Base-by-base conservation (phyloP, 2,329 filamentous ascomycete genomes). In the Pyrenochaeta sp. region DNA sequence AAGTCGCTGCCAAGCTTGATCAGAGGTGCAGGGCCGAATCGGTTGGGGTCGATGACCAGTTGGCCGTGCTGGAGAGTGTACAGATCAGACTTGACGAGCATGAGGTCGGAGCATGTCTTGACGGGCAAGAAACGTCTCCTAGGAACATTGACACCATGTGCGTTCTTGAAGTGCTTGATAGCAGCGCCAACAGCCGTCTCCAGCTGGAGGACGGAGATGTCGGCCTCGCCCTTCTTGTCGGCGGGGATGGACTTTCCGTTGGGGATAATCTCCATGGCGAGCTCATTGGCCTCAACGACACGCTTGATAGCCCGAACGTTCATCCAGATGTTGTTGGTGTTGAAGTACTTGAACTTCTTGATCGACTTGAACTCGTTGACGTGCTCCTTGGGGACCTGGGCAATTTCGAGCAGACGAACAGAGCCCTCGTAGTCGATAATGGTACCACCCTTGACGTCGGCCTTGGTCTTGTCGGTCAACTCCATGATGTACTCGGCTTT, bases 291-390 rank as follows among this genome's bases (percentile, higher is more conserved):
- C 84, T 97, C 94, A 6, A 99, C 94, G 41, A 99, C 91, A 50
- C 94, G 92, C 88, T 97, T 97, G 78, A 99, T 89, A 61, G 94
- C 94, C 72, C 90, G 87, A 65, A 96, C 83, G 80, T 96, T 96
- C 83, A 99, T 89, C 94, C 94, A 99, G 78, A 99, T 96, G 85
- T 99, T 99, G 89, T 99, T 99, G 77, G 94, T 99, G 86, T 99
- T 99, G 88, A 99, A 99, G 86, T 99, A 99, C 84, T 96, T 96
- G 88, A 99, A 99, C 84, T 99, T 99, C 88, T 99, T 99, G 83
- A 99, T 99, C 35, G 92, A 96, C 87, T 99, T 99, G 90, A 99
- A 99, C 81, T 99, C 94, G 79, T 99, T 97, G 74, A 94, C 90
- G 78, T 99, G 94, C 82, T 99, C 90, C 86, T 97, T 99, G 77